A percentile compares a stretch with the other conserved stretches of the same genome.
Conservation (phyloP, 2,329 filamentous ascomycete genomes). For the Fusarium miscanthi region DNA sequence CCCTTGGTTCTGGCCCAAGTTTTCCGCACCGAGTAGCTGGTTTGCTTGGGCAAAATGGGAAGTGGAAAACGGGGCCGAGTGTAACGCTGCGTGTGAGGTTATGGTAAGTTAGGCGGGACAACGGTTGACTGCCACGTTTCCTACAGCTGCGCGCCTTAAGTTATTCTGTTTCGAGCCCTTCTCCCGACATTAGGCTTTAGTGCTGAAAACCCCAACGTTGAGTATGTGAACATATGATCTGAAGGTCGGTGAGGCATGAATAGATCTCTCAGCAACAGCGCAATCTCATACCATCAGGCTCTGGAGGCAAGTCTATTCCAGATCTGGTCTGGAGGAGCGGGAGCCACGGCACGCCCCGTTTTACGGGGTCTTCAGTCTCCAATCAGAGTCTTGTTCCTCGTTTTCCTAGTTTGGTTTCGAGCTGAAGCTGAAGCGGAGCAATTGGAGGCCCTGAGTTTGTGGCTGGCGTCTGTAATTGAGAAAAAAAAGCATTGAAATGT, state of each 20-base stretch:
- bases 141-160: conserved; percentile 11
- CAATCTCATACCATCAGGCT: conserved; percentile 1
- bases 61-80: conserved; percentile 25
- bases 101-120: conserved; percentile 9
- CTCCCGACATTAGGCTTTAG: background rate
- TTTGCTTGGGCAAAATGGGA: conserved; percentile 42
- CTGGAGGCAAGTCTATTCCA: conserved; percentile 22
- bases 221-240: background rate
- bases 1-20: conserved; percentile 10
- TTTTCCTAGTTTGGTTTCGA: background rate
- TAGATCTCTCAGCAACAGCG: background rate
- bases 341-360: conserved; percentile 43
- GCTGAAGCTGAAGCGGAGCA: conserved; percentile 6
- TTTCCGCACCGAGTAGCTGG: conserved; percentile 42
- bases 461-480: background rate
- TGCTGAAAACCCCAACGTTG: background rate
- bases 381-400: conserved; percentile 31
- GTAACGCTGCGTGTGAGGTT: conserved; percentile 28
- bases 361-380: conserved; percentile 4
- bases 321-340: conserved; percentile 35
- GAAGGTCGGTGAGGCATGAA: background rate
- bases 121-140: conserved; percentile 26
- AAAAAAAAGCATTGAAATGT: background rate
- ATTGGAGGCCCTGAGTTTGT: background rate
- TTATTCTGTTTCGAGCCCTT: conserved; percentile 11